Conservation (phyloP, 1,284 basidiomycete genomes). For the Sanghuangporus weigelae region DNA sequence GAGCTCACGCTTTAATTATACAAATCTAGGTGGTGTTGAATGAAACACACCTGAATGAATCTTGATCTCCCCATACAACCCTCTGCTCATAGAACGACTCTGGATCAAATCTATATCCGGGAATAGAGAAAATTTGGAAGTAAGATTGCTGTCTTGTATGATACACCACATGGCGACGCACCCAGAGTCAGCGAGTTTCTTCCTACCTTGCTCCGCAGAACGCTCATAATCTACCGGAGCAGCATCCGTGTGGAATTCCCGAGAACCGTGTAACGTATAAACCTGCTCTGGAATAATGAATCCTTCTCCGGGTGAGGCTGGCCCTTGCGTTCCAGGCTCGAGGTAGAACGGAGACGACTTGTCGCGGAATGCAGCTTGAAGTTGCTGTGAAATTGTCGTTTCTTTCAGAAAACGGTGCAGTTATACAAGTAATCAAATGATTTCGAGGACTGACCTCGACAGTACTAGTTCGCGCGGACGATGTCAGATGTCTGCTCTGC, state of each 20-base stretch:
- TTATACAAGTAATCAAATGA: background rate
- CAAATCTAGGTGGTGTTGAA: background rate
- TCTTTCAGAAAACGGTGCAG: background rate
- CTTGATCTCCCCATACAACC: constrained; percentile 72
- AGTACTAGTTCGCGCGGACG: background rate
- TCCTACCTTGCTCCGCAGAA: constrained; percentile 34
- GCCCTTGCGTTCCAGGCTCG: constrained; percentile 53
- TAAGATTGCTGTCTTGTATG: background rate
- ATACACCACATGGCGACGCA: constrained; percentile 20
- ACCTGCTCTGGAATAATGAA: constrained; percentile 17
- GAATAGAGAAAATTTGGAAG: background rate
- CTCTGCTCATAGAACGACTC: constrained; percentile 65
- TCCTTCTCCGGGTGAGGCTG: constrained; percentile 47
- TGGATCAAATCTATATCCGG: constrained; percentile 35
- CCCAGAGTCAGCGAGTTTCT: constrained; percentile 41
- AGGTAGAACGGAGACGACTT: constrained; percentile 62
- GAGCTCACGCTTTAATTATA: background rate
- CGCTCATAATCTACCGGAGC: background rate
- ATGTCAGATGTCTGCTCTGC: background rate
- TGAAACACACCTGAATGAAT: constrained; percentile 59
- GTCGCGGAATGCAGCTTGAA: constrained; percentile 59
- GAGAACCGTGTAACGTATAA: constrained; percentile 6
- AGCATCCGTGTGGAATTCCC: constrained; percentile 5
- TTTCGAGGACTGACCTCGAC: background rate
- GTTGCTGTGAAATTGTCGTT: constrained; percentile 25